These are phyloP conservation scores for Hypocrella siamensis DNA, from an alignment of 2,329 filamentous ascomycete species.

Conservation along the genomic window DNA sequence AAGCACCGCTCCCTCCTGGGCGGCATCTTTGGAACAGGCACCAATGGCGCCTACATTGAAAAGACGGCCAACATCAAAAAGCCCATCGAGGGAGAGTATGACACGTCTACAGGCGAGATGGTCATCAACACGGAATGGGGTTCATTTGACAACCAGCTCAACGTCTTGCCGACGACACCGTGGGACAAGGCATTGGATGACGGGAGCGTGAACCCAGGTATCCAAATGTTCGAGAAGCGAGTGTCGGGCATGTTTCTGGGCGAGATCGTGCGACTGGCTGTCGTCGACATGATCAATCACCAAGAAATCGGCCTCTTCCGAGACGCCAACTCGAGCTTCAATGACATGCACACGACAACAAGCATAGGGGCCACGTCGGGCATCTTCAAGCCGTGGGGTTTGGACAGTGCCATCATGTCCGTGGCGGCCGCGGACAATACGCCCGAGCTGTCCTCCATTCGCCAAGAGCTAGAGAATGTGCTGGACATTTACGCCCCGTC, in stretches of 20 bases:
- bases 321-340: conserved; percentile 56
- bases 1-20: conserved; percentile 80
- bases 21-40: conserved; percentile 93
- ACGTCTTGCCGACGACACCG: conserved; percentile 68
- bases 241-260: conserved; percentile 97
- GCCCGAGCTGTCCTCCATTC: conserved; percentile 53
- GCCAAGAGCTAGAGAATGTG: conserved; percentile 62
- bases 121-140: conserved; percentile 98
- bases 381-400: conserved; percentile 68
- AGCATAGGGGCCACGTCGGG: conserved; percentile 47
- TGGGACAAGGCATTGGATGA: conserved; percentile 70
- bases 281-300: conserved; percentile 58
- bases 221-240: conserved; percentile 98
- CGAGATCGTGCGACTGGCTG: conserved; percentile 70
- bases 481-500: conserved; percentile 64
- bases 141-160: conserved; percentile 88
- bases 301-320: conserved; percentile 56
- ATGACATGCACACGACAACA: conserved; percentile 56
- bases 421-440: conserved; percentile 70
- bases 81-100: conserved; percentile 51
- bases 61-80: conserved; percentile 79
- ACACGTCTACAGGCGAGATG: conserved; percentile 78
- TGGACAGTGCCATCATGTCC: conserved; percentile 84
- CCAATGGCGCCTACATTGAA: conserved; percentile 95
- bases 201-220: conserved; percentile 75